Conservation (phyloP, 2,329 filamentous ascomycete species). For the Cladorrhinum sp. region DNA sequence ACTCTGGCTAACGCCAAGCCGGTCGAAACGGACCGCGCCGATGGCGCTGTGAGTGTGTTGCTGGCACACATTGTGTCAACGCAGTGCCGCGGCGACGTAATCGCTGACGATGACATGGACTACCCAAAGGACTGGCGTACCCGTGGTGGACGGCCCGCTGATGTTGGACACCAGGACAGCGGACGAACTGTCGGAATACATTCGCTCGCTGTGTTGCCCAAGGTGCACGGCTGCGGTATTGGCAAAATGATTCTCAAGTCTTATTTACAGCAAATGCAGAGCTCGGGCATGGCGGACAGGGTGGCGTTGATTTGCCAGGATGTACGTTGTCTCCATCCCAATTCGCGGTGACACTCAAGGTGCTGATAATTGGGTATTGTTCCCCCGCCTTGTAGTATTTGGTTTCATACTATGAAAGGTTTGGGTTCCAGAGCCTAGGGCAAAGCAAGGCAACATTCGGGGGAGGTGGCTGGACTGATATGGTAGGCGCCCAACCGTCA, state of each 20-base stretch:
- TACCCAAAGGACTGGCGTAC: slow-evolving; percentile 64
- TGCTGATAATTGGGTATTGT: background rate
- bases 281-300: slow-evolving; percentile 65
- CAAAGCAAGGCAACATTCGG: slow-evolving; percentile 68
- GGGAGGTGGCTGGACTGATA: slow-evolving; percentile 77
- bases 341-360: background rate
- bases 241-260: slow-evolving; percentile 71
- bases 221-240: slow-evolving; percentile 70
- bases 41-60: slow-evolving; percentile 58
- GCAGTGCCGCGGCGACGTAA: slow-evolving; percentile 57
- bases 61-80: slow-evolving; percentile 78
- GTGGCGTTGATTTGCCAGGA: slow-evolving; percentile 76
- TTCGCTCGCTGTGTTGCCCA: slow-evolving; percentile 74
- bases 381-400: slow-evolving; percentile 48
- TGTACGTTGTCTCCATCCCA: slow-evolving; percentile 38
- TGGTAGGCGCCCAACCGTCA: slow-evolving; percentile 53
- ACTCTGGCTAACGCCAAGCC: slow-evolving; percentile 54
- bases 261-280: slow-evolving; percentile 74
- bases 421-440: slow-evolving; percentile 69
- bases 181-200: slow-evolving; percentile 78
- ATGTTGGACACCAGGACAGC: slow-evolving; percentile 66
- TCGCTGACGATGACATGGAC: slow-evolving; percentile 76
- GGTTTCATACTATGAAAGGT: slow-evolving; percentile 70
- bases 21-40: slow-evolving; percentile 57
- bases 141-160: slow-evolving; percentile 39